These are phyloP conservation scores for Caloboletus inedulis DNA, from an alignment of 1,284 basidiomycete species.

Conservation along the genomic window DNA sequence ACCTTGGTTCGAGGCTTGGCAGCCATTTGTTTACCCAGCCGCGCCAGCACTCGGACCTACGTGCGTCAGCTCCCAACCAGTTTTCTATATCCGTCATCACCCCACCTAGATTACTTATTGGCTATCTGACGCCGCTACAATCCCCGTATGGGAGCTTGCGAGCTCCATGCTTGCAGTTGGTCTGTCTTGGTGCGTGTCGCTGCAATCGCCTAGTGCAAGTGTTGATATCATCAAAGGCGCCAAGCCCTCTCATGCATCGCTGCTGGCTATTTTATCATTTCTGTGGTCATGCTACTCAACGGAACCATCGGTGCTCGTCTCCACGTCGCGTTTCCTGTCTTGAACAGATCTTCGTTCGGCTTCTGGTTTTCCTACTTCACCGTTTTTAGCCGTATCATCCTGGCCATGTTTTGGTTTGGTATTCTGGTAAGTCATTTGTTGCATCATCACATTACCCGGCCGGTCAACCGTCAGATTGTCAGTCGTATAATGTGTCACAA, in stretches of 20 bases:
- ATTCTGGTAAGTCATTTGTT: slow-evolving; percentile 40
- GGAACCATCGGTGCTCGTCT: slow-evolving; percentile 59
- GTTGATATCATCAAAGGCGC: slow-evolving; percentile 33
- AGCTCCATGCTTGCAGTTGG: slow-evolving; percentile 53
- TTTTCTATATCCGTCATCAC: background rate
- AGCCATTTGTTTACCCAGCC: background rate
- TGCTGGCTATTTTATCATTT: slow-evolving; percentile 43
- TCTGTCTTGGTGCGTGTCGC: slow-evolving; percentile 45
- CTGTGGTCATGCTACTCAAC: slow-evolving; percentile 49
- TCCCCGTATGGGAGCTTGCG: slow-evolving; percentile 46
- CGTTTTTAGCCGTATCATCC: slow-evolving; percentile 56
- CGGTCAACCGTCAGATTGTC: no score
- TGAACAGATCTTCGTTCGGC: slow-evolving; percentile 61
- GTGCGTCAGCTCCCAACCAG: slow-evolving; percentile 14
- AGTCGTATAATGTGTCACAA: slow-evolving; percentile 32
- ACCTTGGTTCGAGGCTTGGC: background rate
- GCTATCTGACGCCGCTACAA: slow-evolving; percentile 45
- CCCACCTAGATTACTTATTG: slow-evolving; percentile 28
- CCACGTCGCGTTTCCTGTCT: slow-evolving; percentile 61
- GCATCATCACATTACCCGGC: background rate
- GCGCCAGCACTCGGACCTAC: slow-evolving; percentile 27
- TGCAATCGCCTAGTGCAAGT: background rate
- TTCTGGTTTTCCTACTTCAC: slow-evolving; percentile 65
- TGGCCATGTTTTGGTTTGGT: slow-evolving; percentile 64
- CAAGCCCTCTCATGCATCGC: slow-evolving; percentile 53